Conservation (phyloP, 1,284 basidiomycete genomes). For the Trichosporon ovoides region DNA sequence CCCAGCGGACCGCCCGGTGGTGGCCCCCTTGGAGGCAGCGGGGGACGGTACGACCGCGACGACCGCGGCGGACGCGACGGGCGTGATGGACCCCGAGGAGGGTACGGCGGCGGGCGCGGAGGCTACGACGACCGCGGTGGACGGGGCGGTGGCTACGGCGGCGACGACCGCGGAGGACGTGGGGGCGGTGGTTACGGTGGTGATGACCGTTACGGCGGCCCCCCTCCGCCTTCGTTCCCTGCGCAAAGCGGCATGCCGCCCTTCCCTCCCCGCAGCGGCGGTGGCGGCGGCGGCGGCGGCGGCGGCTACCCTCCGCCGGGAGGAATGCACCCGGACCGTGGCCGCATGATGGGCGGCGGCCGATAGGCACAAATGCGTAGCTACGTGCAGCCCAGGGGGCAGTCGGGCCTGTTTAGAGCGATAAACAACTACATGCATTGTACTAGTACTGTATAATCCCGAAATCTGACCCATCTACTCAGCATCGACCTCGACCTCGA, state of each 20-base stretch:
- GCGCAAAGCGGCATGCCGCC: slow-evolving; percentile 42
- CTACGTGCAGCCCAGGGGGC: slow-evolving; percentile 13
- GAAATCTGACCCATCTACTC: slow-evolving; percentile 13
- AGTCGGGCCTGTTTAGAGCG: neutral
- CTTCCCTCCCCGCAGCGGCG: slow-evolving; percentile 25
- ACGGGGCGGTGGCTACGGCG: too few species aligned
- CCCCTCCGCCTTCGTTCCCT: slow-evolving; percentile 56
- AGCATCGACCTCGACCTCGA: slow-evolving; percentile 9
- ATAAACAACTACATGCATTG: slow-evolving; percentile 8
- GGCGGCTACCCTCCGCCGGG: slow-evolving; percentile 27
- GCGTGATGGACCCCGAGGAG: too few species aligned
- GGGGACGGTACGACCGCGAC: neutral
- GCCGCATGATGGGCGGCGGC: slow-evolving; percentile 65
- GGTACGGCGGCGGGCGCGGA: neutral
- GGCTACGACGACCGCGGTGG: too few species aligned
- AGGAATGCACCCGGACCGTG: slow-evolving; percentile 75
- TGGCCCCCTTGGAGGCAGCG: neutral
- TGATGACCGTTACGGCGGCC: slow-evolving; percentile 6
- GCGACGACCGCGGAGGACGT: too few species aligned
- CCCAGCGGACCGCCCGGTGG: slow-evolving; percentile 4
- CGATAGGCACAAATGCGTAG: neutral
- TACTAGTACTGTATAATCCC: slow-evolving; percentile 3
- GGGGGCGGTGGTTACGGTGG: neutral
- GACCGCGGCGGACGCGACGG: neutral
- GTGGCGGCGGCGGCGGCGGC: slow-evolving; percentile 10